Conservation (phyloP, 2,329 filamentous ascomycete species). For the Nemania sp. region DNA sequence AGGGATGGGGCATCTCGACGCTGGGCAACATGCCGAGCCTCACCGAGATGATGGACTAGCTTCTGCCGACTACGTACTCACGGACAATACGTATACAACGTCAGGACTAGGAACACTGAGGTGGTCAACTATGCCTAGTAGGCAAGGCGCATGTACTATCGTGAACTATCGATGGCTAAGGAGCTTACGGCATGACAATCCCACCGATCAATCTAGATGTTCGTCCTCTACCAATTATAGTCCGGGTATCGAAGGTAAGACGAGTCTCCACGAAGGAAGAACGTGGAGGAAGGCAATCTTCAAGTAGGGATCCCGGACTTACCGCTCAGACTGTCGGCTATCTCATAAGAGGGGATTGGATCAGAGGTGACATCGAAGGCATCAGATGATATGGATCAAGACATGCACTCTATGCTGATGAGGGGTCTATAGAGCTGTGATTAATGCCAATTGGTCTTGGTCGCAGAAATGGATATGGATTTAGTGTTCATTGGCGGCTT, state of each 20-base stretch:
- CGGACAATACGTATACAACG: conserved; percentile 1
- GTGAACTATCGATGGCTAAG: background rate
- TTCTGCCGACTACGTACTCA: conserved; percentile 5
- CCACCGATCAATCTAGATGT: background rate
- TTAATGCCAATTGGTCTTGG: conserved; percentile 22
- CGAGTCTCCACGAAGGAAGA: conserved; percentile 5
- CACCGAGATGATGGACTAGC: conserved; percentile 30
- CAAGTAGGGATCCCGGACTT: conserved; percentile 19
- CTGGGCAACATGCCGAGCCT: conserved; percentile 37
- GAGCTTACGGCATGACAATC: background rate
- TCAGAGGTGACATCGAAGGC: conserved; percentile 31
- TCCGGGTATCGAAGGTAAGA: background rate
- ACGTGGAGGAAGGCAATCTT: background rate
- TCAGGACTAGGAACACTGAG: background rate
- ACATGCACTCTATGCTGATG: conserved; percentile 28
- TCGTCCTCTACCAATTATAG: conserved; percentile 6
- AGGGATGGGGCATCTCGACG: conserved; percentile 29
- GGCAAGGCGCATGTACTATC: background rate
- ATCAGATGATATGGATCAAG: conserved; percentile 34
- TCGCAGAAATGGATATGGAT: conserved; percentile 12
- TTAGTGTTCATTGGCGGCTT: conserved; percentile 29
- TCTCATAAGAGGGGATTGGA: conserved; percentile 20
- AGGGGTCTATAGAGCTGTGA: conserved; percentile 24
- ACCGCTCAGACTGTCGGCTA: conserved; percentile 15
- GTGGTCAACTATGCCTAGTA: background rate